A percentile compares a stretch with the other conserved stretches of the same genome.
Conservation (phyloP, 192 early-diverging fungal genomes). For the Linnemannia hyalina region DNA sequence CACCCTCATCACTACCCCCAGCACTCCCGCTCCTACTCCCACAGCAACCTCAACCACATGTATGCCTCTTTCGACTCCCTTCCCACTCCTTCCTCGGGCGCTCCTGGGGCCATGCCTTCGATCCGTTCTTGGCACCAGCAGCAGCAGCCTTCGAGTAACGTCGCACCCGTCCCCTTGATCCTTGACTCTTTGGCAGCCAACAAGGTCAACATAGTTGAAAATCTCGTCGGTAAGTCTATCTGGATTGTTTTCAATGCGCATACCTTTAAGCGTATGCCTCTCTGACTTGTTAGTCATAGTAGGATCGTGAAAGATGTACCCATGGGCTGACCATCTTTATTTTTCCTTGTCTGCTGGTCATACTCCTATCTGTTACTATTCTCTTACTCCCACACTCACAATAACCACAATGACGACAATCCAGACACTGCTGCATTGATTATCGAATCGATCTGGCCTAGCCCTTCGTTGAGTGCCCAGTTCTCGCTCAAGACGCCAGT, state of each 20-base stretch:
- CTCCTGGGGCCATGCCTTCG: conserved; percentile 33
- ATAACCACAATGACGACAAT: neutral
- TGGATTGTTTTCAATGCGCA: neutral
- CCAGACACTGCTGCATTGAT: conserved; percentile 69
- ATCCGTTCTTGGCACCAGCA: conserved; percentile 39
- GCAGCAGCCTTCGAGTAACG: neutral
- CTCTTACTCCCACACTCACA: neutral
- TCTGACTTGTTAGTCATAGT: neutral
- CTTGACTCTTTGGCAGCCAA: conserved; percentile 37
- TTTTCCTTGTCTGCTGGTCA: neutral
- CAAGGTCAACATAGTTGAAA: conserved; percentile 48
- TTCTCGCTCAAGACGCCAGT: conserved; percentile 45
- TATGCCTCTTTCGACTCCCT: conserved; percentile 31
- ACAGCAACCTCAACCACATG: neutral
- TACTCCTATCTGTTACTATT: neutral
- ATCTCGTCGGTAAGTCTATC: conserved; percentile 45
- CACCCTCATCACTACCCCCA: neutral
- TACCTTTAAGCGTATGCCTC: neutral
- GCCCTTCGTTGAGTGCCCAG: conserved; percentile 32
- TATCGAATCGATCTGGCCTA: conserved; percentile 69
- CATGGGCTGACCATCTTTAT: neutral
- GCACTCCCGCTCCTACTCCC: neutral
- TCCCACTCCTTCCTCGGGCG: conserved; percentile 39
- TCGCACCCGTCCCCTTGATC: conserved; percentile 37
- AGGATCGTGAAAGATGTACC: neutral